Percentiles rank a stretch among this genome's conserved stretches.
Evolutionary conservation across 257 asterid genomes (phyloP).

Genomic region (Verbena officinalis): DNA sequence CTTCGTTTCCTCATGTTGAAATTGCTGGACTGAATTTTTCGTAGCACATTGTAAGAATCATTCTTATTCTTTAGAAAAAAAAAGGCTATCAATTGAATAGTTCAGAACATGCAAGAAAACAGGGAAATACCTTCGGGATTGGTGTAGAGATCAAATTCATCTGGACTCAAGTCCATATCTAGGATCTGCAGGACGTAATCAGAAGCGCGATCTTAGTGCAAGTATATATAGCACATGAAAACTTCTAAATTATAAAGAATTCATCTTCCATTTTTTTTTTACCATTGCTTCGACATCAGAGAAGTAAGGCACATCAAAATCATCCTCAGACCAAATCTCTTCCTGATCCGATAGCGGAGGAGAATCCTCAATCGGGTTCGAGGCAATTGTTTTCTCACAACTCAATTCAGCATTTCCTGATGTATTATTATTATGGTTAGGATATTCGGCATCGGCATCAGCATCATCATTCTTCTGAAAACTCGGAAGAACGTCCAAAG

Average conservation of each 20-base stretch:
- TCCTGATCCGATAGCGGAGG: slow-evolving; percentile 46
- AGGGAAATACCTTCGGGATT: slow-evolving; percentile 60
- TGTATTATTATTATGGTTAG: slow-evolving; percentile 30
- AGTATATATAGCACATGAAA: slow-evolving; percentile 6
- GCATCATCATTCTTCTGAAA: slow-evolving; percentile 35
- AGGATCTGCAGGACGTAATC: slow-evolving; percentile 61
- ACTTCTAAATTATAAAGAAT: slow-evolving; percentile 26
- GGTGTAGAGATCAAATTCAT: slow-evolving; percentile 42
- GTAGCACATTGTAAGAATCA: slow-evolving; percentile 10
- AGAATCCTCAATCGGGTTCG: slow-evolving; percentile 28
- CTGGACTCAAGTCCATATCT: slow-evolving; percentile 81
- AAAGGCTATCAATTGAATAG: slow-evolving; percentile 13
- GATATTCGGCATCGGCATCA: slow-evolving; percentile 27
- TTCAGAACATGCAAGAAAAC: slow-evolving; percentile 16
- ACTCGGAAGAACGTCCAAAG: slow-evolving; percentile 32
- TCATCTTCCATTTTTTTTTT: slow-evolving; percentile 34
- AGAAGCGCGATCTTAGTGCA: slow-evolving; percentile 29
- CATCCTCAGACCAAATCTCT: slow-evolving; percentile 52
- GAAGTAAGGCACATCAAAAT: slow-evolving; percentile 63
- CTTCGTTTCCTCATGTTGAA: slow-evolving; percentile 48
- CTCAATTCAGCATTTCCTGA: slow-evolving; percentile 35
- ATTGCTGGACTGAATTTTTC: slow-evolving; percentile 52
- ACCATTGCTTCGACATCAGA: slow-evolving; percentile 91
- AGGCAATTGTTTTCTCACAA: slow-evolving; percentile 25
- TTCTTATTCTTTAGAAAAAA: not conserved